Base-by-base conservation (phyloP, 2,329 filamentous ascomycete species). In the Trichoderma atroviride region DNA sequence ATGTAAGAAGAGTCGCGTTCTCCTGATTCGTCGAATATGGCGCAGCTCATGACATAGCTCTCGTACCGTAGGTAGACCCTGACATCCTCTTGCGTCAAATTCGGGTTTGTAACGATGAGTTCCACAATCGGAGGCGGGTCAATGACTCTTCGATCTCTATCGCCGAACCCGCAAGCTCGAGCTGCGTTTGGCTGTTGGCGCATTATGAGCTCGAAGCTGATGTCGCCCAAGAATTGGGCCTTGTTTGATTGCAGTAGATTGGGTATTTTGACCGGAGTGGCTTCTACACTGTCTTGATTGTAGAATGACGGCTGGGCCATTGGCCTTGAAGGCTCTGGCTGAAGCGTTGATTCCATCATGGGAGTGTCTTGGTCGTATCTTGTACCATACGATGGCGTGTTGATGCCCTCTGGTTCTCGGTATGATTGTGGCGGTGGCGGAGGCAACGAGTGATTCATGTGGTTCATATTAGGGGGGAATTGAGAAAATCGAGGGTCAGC, bases 71-170 rank as follows among this genome's bases (percentile, higher is more conserved):
- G 76, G 58, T 82, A 82, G 2, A 77, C 76, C 47, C 75, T 78
- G 19, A 83, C 80, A 72, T 92, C 89, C 57, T 88, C 86, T 52
- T 83, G 79, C 13, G 87, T 83, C 31, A 85, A 76, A 24, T 77
- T 82, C 1, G 86, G 83, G 71, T 90, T 86, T 63, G 88, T 87
- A 68, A 93, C 87, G 33, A 84, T 82, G 58, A 95, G 86, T 76
- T 95, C 89, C 27, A 96, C 87, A 75, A 96, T 95, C 16, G 92
- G 92, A 2, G 92, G 92, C 52, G 92, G 92, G 76, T 96, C 92
- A 72, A 96, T 92, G 19, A 94, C 92, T 71, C 92, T 87, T 50
- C 92, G 87, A 76, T 96, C 92, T 72, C 92, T 86, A 79, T 95
- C 92, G 70, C 92, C 92, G 77, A 94, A 95, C 1, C 92, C 92